Conservation (phyloP, 1,139 yeast genomes). For the Zygosaccharomyces pseudobailii region DNA sequence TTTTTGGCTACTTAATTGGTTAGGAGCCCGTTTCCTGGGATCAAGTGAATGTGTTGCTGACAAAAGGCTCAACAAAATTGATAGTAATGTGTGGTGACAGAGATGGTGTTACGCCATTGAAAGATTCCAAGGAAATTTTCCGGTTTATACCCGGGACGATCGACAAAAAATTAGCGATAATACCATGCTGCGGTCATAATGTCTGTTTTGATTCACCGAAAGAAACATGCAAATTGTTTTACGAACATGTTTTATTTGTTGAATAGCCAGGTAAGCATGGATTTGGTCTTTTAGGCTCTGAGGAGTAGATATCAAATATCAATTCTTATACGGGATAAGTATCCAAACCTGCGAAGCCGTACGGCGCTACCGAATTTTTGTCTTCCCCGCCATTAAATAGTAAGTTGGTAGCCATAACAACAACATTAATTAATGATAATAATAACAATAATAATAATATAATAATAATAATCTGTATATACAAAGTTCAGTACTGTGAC, state of each 20-base stretch:
- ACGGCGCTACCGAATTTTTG: not conserved
- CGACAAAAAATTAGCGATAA: slow-evolving; percentile 9
- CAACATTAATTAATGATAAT: not conserved
- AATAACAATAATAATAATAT: not conserved
- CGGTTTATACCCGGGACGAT: slow-evolving; percentile 8
- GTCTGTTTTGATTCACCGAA: slow-evolving; percentile 22
- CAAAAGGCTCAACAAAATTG: slow-evolving; percentile 3
- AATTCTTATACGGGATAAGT: no score
- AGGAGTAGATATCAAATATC: no score
- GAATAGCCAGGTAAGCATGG: not conserved
- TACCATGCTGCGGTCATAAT: slow-evolving; percentile 23
- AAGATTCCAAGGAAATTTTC: slow-evolving; percentile 8
- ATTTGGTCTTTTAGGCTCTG: no score
- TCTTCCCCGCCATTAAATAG: not conserved
- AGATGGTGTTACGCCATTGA: slow-evolving; percentile 20
- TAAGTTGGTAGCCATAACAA: no score
- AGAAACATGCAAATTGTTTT: slow-evolving; percentile 10
- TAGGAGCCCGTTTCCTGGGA: slow-evolving; percentile 29
- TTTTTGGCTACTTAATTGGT: slow-evolving; percentile 29
- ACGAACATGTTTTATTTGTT: slow-evolving; percentile 1
- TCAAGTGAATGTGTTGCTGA: slow-evolving; percentile 2
- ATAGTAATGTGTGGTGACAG: slow-evolving; percentile 17
- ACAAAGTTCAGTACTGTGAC: not conserved
- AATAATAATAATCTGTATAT: not conserved
- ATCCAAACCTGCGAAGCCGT: not conserved